Percentiles rank a stretch among this genome's conserved stretches.
Evolutionary conservation across 1,284 basidiomycete species (phyloP).

Genomic region (Ceratobasidium sp.): DNA sequence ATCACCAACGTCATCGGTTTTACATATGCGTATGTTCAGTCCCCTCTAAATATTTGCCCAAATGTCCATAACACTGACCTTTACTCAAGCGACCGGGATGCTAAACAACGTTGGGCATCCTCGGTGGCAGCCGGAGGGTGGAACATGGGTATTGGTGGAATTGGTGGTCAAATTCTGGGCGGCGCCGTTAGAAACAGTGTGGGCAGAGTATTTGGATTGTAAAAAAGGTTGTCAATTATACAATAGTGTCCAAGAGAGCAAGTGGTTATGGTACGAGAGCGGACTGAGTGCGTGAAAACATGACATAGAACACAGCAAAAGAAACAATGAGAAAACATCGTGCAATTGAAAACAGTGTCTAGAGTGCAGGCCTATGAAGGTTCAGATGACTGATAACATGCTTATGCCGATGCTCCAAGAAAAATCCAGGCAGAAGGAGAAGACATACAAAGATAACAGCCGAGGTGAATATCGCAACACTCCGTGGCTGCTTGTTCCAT

Average conservation of each 20-base stretch:
- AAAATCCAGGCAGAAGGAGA: conserved; percentile 25
- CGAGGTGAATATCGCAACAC: conserved; percentile 32
- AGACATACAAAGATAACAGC: conserved; percentile 12
- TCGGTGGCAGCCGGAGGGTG: conserved; percentile 74
- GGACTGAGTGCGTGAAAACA: conserved; percentile 9
- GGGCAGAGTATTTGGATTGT: conserved; percentile 74
- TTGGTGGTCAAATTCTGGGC: conserved; percentile 84
- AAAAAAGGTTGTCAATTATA: conserved; percentile 19
- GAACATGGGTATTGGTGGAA: conserved; percentile 75
- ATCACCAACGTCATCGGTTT: conserved; percentile 92
- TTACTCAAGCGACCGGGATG: conserved; percentile 81
- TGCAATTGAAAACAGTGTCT: neutral
- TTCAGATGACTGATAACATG: conserved; percentile 41
- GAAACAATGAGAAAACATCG: neutral
- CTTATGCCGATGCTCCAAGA: conserved; percentile 39
- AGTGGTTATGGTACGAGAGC: neutral
- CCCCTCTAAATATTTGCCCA: conserved; percentile 3
- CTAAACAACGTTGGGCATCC: conserved; percentile 87
- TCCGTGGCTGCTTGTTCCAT: conserved; percentile 35
- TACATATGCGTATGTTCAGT: conserved; percentile 81
- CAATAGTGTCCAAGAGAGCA: neutral
- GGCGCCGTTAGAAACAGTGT: conserved; percentile 85
- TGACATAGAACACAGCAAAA: conserved; percentile 20
- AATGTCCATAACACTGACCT: conserved; percentile 32
- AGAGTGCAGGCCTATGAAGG: conserved; percentile 27